Conservation (phyloP, 164 flowering plant species). For the Vitis rupestris region DNA sequence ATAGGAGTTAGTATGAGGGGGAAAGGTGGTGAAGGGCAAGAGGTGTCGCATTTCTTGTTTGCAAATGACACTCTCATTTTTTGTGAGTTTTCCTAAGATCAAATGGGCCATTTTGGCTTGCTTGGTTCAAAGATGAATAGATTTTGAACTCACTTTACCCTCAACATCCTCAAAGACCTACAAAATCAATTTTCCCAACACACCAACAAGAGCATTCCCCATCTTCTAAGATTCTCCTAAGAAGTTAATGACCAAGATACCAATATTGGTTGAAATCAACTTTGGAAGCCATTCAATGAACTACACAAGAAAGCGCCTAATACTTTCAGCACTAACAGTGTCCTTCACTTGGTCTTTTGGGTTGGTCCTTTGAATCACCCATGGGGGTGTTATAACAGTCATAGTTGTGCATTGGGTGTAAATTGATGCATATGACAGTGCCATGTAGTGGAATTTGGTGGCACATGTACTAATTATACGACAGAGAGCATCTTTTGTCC, state of each 20-base stretch:
- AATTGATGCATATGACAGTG: too few species aligned
- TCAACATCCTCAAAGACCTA: constrained; percentile 85
- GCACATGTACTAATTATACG: too few species aligned
- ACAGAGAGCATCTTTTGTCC: too few species aligned
- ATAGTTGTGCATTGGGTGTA: constrained; percentile 50
- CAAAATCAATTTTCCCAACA: constrained; percentile 76
- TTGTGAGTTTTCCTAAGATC: too few species aligned
- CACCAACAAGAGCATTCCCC: constrained; percentile 90
- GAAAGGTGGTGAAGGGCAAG: too few species aligned
- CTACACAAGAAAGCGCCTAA: constrained; percentile 90
- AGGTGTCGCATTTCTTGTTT: too few species aligned
- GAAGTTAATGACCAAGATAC: constrained; percentile 82
- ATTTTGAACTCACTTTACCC: constrained; percentile 76
- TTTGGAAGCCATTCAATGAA: constrained; percentile 26
- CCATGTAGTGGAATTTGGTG: too few species aligned
- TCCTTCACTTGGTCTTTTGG: constrained; percentile 86
- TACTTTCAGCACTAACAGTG: constrained; percentile 84
- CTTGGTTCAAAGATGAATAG: constrained; percentile 77
- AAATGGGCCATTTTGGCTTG: constrained; percentile 76
- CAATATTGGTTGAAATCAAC: constrained; percentile 75
- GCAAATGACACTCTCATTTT: too few species aligned
- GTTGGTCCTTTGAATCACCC: constrained; percentile 77
- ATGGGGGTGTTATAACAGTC: constrained; percentile 65
- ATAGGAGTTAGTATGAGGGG: too few species aligned
- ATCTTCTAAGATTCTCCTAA: constrained; percentile 98